A percentile compares a stretch with the other conserved stretches of the same genome.
Conservation (phyloP, 2,329 filamentous ascomycete genomes). For the Colletotrichum truncatum region DNA sequence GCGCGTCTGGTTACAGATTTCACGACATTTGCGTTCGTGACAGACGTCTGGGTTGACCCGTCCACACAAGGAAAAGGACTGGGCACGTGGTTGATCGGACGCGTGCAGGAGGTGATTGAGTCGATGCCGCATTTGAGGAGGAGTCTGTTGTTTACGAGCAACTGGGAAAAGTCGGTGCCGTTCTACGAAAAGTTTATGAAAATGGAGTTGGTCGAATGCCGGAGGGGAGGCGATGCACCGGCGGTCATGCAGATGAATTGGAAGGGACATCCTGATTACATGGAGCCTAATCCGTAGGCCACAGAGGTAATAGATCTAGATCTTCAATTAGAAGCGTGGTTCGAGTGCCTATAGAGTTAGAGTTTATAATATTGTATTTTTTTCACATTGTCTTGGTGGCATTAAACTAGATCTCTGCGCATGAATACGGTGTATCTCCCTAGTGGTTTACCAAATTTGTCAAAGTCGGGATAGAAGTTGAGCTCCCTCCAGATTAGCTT, state of each 20-base stretch:
- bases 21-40: constrained; percentile 72
- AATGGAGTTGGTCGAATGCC: constrained; percentile 38
- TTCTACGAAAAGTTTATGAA: constrained; percentile 42
- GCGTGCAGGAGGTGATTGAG: constrained; percentile 63
- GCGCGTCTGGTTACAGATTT: constrained; percentile 75
- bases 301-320: no score
- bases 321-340: background rate
- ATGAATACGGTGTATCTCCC: constrained; percentile 14
- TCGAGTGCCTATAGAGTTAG: background rate
- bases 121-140: constrained; percentile 68
- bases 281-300: no score
- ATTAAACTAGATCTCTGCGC: constrained; percentile 1
- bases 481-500: constrained; percentile 33
- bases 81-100: constrained; percentile 70
- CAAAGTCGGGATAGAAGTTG: constrained; percentile 28
- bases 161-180: constrained; percentile 43
- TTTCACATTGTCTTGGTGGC: no score
- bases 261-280: constrained; percentile 21
- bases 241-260: constrained; percentile 36
- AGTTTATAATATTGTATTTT: rapidly evolving
- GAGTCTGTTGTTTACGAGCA: constrained; percentile 61
- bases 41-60: constrained; percentile 73
- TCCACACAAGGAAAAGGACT: constrained; percentile 69
- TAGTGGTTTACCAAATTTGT: constrained; percentile 3
- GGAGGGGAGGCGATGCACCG: constrained; percentile 18